These are phyloP conservation scores for Albugo candida DNA, from an alignment of 352 stramenopile genomes.

Conservation along the genomic window DNA sequence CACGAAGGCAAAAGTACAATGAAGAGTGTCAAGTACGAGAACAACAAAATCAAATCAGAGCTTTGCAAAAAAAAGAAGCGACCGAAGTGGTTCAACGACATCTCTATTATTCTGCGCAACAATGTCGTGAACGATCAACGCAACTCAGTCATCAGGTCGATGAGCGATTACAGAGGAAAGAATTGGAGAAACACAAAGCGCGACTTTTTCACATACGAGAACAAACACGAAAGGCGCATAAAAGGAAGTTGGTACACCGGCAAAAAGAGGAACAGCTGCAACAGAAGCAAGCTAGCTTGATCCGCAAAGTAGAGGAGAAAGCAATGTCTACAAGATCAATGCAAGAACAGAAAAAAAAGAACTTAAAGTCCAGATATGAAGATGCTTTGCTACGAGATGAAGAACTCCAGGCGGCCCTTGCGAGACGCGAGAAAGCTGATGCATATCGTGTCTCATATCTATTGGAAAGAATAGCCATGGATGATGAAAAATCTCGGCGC, in stretches of 20 bases:
- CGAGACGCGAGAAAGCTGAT: conserved; percentile 39
- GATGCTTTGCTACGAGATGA: conserved; percentile 64
- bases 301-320: conserved; percentile 37
- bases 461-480: conserved; percentile 34
- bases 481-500: conserved; percentile 27
- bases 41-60: conserved; percentile 23
- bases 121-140: conserved; percentile 22
- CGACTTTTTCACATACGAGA: conserved; percentile 27
- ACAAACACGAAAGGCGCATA: conserved; percentile 24
- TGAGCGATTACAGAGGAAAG: conserved; percentile 17
- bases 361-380: conserved; percentile 24
- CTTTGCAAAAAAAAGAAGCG: conserved; percentile 29
- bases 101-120: conserved; percentile 25
- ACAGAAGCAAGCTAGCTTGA: conserved; percentile 19
- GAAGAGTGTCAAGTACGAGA: conserved; percentile 17
- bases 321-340: conserved; percentile 21
- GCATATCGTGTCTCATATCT: conserved; percentile 34
- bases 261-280: conserved; percentile 38
- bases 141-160: conserved; percentile 29
- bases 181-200: conserved; percentile 27
- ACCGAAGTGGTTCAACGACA: conserved; percentile 45
- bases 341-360: conserved; percentile 28
- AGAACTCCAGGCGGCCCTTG: conserved; percentile 40
- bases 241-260: conserved; percentile 28
- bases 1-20: conserved; percentile 16